Base-by-base conservation (phyloP, 352 stramenopile species). In the Phytophthora pistaciae region DNA sequence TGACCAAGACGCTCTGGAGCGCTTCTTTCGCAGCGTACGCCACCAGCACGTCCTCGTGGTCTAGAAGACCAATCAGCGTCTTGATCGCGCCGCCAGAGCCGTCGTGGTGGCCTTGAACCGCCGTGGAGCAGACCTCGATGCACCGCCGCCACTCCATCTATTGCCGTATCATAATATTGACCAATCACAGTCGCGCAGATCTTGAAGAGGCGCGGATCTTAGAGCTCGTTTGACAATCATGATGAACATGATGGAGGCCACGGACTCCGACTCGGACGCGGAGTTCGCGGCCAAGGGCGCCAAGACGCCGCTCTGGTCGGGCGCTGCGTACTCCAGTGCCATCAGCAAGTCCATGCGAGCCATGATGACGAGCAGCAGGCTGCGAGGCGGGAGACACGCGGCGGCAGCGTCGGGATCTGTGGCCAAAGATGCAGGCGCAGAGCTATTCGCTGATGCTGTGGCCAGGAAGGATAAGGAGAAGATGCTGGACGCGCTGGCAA, bases 321-420 rank as follows among this genome's bases (percentile, higher is more conserved):
- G 65, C 4, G 48, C 54, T 56, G 60, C 55, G 42, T 89, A 88
- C 64, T 87, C 83, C 46, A 82, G 66, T 14, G 70, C 70, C 33
- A 74, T 91, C 11, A 72, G 71, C 20, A 90, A 83, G 56, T 91
- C 84, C 36, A 78, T 90, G 68, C 75, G 75, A 60, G 83, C 75
- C 53, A 91, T 91, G 65, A 90, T 91, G 40, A 42, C 66, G 13
- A 58, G 56, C n/a, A 71, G 54, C 48, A 68, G 68, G 8, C 42
- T 72, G 27, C 56, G 55, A 13, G 59, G 58, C 18, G 44, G 42
- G 52, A 40, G 46, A 13, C 57, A 58, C 63, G 10, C 42, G 16
- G 3, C 16, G 0, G 6, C 54, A 49, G 20, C 5, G 13, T 49
- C 42, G 18, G 62, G 54, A 20, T 44, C 44, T 21, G 49, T 23